These are phyloP conservation scores for Flaveria robusta DNA, from an alignment of 129 eudicot species.

Conservation along the genomic window DNA sequence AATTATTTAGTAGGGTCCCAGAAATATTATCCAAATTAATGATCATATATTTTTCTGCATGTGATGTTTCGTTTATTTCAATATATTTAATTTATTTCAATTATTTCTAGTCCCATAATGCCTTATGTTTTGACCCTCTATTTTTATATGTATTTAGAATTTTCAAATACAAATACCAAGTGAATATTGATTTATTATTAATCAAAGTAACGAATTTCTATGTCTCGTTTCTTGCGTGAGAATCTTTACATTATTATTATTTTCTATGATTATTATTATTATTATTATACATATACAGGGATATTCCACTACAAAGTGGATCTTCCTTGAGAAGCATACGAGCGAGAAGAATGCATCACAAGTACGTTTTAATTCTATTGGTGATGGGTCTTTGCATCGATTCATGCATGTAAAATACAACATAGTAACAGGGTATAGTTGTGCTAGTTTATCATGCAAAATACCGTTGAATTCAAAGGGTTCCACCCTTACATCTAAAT, in stretches of 20 bases:
- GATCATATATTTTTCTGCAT: slow-evolving; percentile 26
- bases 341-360: too few relatives aligned
- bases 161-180: background rate
- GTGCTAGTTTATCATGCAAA: too few relatives aligned
- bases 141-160: background rate
- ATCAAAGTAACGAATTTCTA: background rate
- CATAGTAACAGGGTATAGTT: too few relatives aligned
- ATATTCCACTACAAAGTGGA: too few relatives aligned
- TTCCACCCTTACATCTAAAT: too few relatives aligned
- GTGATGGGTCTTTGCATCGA: too few relatives aligned
- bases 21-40: slow-evolving; percentile 15
- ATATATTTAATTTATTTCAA: slow-evolving; percentile 10
- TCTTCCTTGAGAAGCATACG: too few relatives aligned
- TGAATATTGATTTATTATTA: slow-evolving; percentile 23
- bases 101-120: slow-evolving; percentile 22
- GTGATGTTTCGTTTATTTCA: slow-evolving; percentile 33
- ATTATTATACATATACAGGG: too few relatives aligned
- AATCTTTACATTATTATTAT: background rate
- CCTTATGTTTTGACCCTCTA: slow-evolving; percentile 29
- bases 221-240: slow-evolving; percentile 32
- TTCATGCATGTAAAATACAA: too few relatives aligned
- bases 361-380: too few relatives aligned
- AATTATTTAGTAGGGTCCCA: slow-evolving; percentile 18
- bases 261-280: too few relatives aligned
- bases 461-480: too few relatives aligned